Percentiles rank a stretch among this genome's conserved stretches.
phyloP scores from a whole-genome alignment of 176 grass and related monocot genomes.

The Phragmites australis region DNA sequence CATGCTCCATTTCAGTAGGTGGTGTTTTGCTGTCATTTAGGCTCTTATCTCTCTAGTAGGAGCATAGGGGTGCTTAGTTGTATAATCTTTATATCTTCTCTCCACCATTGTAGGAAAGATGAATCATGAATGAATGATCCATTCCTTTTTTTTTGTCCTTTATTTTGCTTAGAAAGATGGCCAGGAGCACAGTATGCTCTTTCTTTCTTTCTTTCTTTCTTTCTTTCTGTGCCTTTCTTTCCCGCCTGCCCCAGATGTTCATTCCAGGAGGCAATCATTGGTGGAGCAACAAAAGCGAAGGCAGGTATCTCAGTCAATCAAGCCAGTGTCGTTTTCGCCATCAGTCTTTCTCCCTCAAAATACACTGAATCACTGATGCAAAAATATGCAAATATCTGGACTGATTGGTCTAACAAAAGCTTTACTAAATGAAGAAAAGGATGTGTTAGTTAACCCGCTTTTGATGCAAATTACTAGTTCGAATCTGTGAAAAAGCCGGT shows the following conservation, averaged over 20 bases:
- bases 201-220: constrained; percentile 30
- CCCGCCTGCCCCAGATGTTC: constrained; percentile 23
- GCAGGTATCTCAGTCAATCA: constrained; percentile 35
- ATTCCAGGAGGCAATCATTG: constrained; percentile 35
- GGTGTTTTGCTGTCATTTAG: constrained; percentile 6
- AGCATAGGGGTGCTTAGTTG: constrained; percentile 14
- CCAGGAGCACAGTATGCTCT: constrained; percentile 27
- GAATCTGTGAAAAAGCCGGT: constrained; percentile 6
- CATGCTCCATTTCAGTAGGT: background rate
- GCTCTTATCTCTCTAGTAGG: constrained; percentile 5
- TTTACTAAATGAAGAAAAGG: constrained; percentile 21
- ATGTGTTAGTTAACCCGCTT: constrained; percentile 20
- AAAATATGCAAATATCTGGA: constrained; percentile 33
- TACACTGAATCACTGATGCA: constrained; percentile 12
- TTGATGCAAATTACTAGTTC: background rate
- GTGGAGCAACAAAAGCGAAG: constrained; percentile 38
- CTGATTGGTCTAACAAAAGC: constrained; percentile 14
- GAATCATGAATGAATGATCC: constrained; percentile 31
- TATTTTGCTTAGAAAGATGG: constrained; percentile 51
- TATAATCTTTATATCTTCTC: constrained; percentile 19
- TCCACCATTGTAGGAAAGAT: constrained; percentile 56
- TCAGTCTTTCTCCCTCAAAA: constrained; percentile 34
- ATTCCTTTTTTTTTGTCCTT: background rate
- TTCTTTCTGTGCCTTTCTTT: constrained; percentile 25
- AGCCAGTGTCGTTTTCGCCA: constrained; percentile 13